Evolutionary conservation across 1,139 yeast species (phyloP), one percentile per base, ranked within the genome.

Genomic region (Candida glucosophila): DNA sequence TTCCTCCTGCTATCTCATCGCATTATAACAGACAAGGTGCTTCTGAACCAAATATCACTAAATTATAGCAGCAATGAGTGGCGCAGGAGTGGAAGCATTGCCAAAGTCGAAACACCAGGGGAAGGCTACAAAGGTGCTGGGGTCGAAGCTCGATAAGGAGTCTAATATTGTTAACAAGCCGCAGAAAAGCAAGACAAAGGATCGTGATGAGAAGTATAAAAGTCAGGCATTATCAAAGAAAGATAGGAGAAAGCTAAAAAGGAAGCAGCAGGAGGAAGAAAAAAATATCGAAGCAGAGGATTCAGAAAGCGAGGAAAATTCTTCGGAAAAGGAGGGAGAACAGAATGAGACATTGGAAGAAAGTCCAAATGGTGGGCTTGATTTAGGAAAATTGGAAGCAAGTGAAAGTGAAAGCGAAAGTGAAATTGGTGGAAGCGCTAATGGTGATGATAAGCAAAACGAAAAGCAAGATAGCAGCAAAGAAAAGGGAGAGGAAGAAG

Each of bases 181-280:
- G n/a, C n/a, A n/a, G n/a, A n/a, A n/a, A n/a, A n/a, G n/a, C n/a
- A n/a, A n/a, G n/a, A n/a, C n/a, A n/a, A n/a, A n/a, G n/a, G n/a
- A n/a, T n/a, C n/a, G n/a, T n/a, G n/a, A n/a, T n/a, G n/a, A n/a
- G n/a, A n/a, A 57, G 22, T 67, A 68, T 36, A 52, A 67, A 36
- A 65, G 77, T 39, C 43, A 48, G 22, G 46, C 49, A 9, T 61
- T 63, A 36, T 76, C 83, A 26, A 76, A 74, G 54, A 78, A 76
- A 41, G 83, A 76, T 29, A 66, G 64, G 47, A 71, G 83, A 55
- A 61, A 64, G 47, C 53, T 75, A 50, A 77, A 74, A 62, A 75
- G 75, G 52, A 67, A 36, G n/a, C n/a, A n/a, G n/a, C n/a, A n/a
- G 7, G 41, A 37, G 19, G 44, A 37, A 16, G 44, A 39, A 10